Conservation (phyloP, 2,329 filamentous ascomycete species). For the Zasmidium cellare region DNA sequence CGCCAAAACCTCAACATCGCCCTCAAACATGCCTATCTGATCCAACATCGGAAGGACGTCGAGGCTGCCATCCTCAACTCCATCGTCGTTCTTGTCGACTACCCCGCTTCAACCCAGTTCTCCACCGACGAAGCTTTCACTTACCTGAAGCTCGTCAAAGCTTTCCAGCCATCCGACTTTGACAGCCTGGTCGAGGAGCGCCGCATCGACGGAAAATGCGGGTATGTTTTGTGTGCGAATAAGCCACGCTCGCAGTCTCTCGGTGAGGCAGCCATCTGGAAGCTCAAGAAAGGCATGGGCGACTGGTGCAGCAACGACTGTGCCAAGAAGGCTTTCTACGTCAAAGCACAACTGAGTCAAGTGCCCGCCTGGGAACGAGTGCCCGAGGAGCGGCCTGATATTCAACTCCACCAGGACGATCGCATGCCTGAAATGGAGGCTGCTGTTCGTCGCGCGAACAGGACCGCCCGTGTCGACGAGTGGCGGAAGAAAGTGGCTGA, state of each 20-base stretch:
- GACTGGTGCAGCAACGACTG: constrained; percentile 85
- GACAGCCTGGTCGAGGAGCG: constrained; percentile 86
- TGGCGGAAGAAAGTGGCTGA: constrained; percentile 32
- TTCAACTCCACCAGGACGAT: constrained; percentile 42
- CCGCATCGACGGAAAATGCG: constrained; percentile 78
- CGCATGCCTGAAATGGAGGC: constrained; percentile 18
- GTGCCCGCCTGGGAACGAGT: constrained; percentile 82
- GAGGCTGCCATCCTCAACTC: constrained; percentile 71
- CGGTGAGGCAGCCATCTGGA: constrained; percentile 60
- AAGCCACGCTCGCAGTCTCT: constrained; percentile 52
- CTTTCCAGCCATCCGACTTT: constrained; percentile 86
- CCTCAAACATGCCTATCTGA: constrained; percentile 75
- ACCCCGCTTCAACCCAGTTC: constrained; percentile 53
- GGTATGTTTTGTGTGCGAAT: constrained; percentile 75
- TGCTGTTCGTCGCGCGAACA: constrained; percentile 31
- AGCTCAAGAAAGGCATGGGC: constrained; percentile 71
- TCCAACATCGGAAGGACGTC: constrained; percentile 79
- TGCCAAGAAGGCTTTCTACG: constrained; percentile 75
- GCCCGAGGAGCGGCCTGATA: constrained; percentile 43
- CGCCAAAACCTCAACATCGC: constrained; percentile 62
- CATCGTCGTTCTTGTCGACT: constrained; percentile 70
- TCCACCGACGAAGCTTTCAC: constrained; percentile 59
- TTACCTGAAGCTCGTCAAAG: constrained; percentile 67
- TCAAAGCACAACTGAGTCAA: constrained; percentile 85
- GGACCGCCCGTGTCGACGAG: constrained; percentile 27